Evolutionary conservation across 148 eudicot genomes (phyloP), one percentile per base, ranked within the genome.

Genomic region (Amaranthus cruentus): DNA sequence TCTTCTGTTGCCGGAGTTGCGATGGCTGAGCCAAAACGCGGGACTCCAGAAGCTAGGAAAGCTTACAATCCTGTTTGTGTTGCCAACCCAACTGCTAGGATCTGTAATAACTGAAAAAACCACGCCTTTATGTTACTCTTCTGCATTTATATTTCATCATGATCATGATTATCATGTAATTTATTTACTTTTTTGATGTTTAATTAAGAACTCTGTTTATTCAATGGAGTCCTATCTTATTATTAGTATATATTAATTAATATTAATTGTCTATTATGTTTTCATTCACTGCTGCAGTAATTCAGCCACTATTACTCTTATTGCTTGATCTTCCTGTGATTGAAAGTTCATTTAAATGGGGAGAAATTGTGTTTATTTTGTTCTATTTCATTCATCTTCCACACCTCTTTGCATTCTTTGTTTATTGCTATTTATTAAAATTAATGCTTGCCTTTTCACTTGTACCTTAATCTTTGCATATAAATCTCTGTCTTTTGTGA

Each of bases 51-150:
- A 52, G 85, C 89, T 50, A 84, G 60, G 83, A 84, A 84, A 69
- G 54, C 64, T 18, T 84, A 81, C 73, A 76, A 76, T 2, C 75
- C 87, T 47, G 84, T 86, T 44, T 86, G 89, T 76, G 80, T 84
- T 61, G 73, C 87, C 67, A 86, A 84, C 73, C 89, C 89, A 2
- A 86, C 89, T 68, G 89, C 89, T 60, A 81, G 46, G 68, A 76
- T 86, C 66, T 84, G 85, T 73, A 69, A 77, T 78, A 72, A 86
- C 66, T 86, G 74, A 86, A 21, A 18, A 46, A 46, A 9, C 6
- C 50, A 8, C 46, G 65, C 53, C 48, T 42, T 21, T 4, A 55
- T 6, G 12, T 18, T 5, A 4, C 42, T 55, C 3, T 58, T 38
- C n/a, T 50, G 5, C 42, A 9, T 54, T 46, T 14, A 14, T 9